phyloP scores from a whole-genome alignment of 2,329 filamentous ascomycete genomes.

The Aspergillus hortae region DNA sequence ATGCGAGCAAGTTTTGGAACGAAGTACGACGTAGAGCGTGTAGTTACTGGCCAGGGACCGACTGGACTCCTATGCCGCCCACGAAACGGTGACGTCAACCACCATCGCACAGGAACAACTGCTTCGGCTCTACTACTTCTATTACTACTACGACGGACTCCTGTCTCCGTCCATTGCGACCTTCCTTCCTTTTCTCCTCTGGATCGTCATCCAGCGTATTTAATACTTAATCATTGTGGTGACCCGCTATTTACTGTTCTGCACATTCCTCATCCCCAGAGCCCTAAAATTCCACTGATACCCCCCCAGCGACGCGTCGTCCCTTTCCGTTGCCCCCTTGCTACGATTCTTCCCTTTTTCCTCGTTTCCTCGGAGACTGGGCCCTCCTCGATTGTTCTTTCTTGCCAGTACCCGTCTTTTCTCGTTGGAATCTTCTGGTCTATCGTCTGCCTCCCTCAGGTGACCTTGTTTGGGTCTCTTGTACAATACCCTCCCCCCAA shows the following conservation, averaged over 20 bases:
- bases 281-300: constrained; percentile 19
- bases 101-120: background rate
- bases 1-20: background rate
- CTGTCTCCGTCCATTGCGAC: background rate
- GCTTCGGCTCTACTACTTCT: background rate
- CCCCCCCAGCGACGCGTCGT: constrained; percentile 18
- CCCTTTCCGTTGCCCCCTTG: constrained; percentile 5
- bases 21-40: no score
- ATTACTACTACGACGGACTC: background rate
- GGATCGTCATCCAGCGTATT: background rate
- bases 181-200: background rate
- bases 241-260: background rate
- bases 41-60: background rate
- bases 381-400: no score
- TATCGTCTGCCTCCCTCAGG: background rate
- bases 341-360: background rate
- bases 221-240: background rate
- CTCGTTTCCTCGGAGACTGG: background rate
- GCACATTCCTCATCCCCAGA: constrained; percentile 6
- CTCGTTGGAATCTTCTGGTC: background rate
- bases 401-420: background rate
- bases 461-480: background rate
- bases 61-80: background rate
- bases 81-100: constrained; percentile 4
- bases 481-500: background rate